Base-by-base conservation (phyloP, 257 asterid genomes). In the Linaria vulgaris region DNA sequence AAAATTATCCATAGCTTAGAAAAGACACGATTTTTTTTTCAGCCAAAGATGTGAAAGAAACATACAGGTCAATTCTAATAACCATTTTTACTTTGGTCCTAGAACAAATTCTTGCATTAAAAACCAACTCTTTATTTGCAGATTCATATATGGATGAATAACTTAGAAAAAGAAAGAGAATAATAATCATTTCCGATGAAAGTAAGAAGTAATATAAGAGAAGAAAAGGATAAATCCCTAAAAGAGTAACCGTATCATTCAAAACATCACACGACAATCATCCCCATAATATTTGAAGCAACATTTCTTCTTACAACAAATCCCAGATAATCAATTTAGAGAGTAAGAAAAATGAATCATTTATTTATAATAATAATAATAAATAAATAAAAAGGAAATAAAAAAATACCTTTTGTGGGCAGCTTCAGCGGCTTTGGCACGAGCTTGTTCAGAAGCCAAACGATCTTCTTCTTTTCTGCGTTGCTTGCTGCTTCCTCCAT, bases 341-440 rank as follows among this genome's bases (percentile, higher is more conserved):
- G 13, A 66, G 43, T 38, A 15, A 25, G 4, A 31, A 27, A 4
- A 16, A 20, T 21, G 67, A 55, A 48, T 9, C 25, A 52, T 10
- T 58, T 17, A 4, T 17, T 0, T 51, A 50, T 6, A 56, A n/a
- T 5, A 25, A 20, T 1, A 25, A 15, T 48, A 17, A 16, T 38
- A 5, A 46, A 14, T 16, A 25, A 8, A 23, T 11, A 53, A 48
- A 21, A 25, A 13, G 44, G 9, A 12, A n/a, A 12, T 23, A 19
- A 25, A 49, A 4, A 54, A 41, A 14, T 58, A 67, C 97, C 98
- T 88, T 82, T 79, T 85, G 68, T 86, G 85, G 59, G 98, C 98
- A 59, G 98, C 98, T 78, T 85, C 97, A 27, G 95, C 96, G 68
- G 96, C 96, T 70, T 56, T 88, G 0, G 83, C 76, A 13, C 95